Conservation (phyloP, 2,329 filamentous ascomycete species). For the Coniochaeta sp. region DNA sequence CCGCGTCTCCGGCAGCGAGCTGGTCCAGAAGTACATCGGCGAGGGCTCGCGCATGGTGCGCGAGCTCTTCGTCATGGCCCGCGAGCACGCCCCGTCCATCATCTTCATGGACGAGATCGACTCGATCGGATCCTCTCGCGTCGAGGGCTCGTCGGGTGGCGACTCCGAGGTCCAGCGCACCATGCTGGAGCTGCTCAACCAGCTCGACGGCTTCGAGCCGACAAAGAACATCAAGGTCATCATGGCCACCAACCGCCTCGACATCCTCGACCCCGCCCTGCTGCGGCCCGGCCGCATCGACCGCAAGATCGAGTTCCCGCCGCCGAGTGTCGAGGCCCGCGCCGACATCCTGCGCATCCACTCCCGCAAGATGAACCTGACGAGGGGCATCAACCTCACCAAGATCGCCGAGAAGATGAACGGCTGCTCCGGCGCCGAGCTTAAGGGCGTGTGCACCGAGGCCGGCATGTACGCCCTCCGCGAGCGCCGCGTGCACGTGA, state of each 20-base stretch:
- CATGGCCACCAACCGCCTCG: constrained; percentile 97
- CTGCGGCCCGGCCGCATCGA: constrained; percentile 96
- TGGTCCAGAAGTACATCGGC: constrained; percentile 99
- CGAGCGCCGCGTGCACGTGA: constrained; percentile 94
- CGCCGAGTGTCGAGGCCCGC: constrained; percentile 89
- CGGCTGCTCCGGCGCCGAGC: constrained; percentile 90
- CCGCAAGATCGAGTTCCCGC: constrained; percentile 97
- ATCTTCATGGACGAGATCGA: constrained; percentile 99
- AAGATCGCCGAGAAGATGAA: constrained; percentile 99
- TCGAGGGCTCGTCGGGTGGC: constrained; percentile 89
- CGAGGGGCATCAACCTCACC: constrained; percentile 90
- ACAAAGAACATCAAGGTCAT: constrained; percentile 99
- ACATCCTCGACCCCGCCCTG: constrained; percentile 92
- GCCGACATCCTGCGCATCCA: constrained; percentile 98
- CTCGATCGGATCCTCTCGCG: constrained; percentile 93
- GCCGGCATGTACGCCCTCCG: constrained; percentile 96
- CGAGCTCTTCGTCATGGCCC: constrained; percentile 97
- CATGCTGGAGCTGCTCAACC: constrained; percentile 96
- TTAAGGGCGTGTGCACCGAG: constrained; percentile 98
- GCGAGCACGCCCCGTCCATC: constrained; percentile 95
- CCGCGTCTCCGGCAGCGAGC: constrained; percentile 86
- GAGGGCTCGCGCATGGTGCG: constrained; percentile 98
- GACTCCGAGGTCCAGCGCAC: constrained; percentile 98
- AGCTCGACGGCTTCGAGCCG: constrained; percentile 96
- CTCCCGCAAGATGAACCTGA: constrained; percentile 97